Evolutionary conservation across 1,284 basidiomycete species (phyloP).

Genomic region (Kwoniella shivajii): DNA sequence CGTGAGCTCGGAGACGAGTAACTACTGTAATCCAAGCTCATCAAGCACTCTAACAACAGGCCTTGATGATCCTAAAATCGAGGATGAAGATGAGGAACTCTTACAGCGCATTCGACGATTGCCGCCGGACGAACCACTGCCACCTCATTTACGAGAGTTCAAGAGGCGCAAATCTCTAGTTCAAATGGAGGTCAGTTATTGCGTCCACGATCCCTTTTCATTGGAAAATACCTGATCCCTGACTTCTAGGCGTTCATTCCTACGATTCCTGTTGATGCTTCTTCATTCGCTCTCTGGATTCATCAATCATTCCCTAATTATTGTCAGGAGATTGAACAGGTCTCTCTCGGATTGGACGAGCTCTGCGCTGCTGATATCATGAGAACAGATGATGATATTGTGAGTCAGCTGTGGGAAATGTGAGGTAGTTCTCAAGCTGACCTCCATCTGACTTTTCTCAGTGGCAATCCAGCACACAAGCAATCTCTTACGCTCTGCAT

Average conservation of each 20-base stretch:
- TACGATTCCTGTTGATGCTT: slow-evolving; percentile 87
- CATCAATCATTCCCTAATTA: slow-evolving; percentile 92
- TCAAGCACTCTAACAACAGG: slow-evolving; percentile 27
- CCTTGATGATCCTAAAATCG: slow-evolving; percentile 38
- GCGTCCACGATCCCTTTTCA: not conserved
- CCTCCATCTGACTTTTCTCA: slow-evolving; percentile 40
- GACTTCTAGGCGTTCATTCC: slow-evolving; percentile 57
- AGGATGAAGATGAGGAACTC: slow-evolving; percentile 42
- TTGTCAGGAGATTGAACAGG: slow-evolving; percentile 75
- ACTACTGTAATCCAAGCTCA: not conserved
- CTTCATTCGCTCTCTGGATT: slow-evolving; percentile 82
- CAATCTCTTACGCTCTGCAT: slow-evolving; percentile 83
- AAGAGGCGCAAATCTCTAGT: slow-evolving; percentile 73
- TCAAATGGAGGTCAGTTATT: slow-evolving; percentile 68
- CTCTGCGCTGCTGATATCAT: slow-evolving; percentile 79
- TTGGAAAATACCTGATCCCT: not conserved
- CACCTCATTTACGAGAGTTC: slow-evolving; percentile 62
- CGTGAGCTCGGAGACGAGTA: slow-evolving; percentile 59
- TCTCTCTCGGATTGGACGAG: slow-evolving; percentile 69
- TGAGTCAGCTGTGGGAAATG: slow-evolving; percentile 53
- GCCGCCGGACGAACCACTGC: slow-evolving; percentile 61
- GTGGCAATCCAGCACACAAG: slow-evolving; percentile 65
- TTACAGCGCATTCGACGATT: slow-evolving; percentile 25
- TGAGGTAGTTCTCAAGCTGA: not conserved
- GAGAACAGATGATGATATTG: slow-evolving; percentile 67